Conservation (phyloP, 345 rosid species). For the Eucalyptus regnans region DNA sequence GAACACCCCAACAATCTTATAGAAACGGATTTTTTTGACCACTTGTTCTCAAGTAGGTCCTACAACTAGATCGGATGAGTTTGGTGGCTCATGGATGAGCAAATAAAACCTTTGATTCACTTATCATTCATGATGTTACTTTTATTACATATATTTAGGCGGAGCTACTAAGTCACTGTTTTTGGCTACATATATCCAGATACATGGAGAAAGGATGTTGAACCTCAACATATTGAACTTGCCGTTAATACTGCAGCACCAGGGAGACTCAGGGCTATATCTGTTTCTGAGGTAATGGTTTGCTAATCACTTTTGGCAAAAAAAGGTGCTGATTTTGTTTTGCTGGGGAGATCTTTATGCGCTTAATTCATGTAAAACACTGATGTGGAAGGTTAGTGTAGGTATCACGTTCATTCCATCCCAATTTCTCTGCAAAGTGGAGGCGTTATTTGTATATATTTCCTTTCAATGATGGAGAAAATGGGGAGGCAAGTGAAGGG, state of each 20-base stretch:
- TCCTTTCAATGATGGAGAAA: constrained; percentile 53
- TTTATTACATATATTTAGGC: background rate
- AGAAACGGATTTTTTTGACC: background rate
- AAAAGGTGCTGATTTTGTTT: background rate
- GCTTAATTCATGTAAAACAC: background rate
- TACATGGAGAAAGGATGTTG: constrained; percentile 84
- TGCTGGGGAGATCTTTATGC: background rate
- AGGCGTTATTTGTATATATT: constrained; percentile 82
- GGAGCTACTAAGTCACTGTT: background rate
- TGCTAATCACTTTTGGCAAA: background rate
- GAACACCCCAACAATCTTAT: background rate
- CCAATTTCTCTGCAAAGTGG: constrained; percentile 97
- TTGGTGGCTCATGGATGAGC: background rate
- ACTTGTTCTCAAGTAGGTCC: background rate
- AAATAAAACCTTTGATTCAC: background rate
- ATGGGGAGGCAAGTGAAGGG: constrained; percentile 12
- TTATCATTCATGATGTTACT: background rate
- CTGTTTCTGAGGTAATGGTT: constrained; percentile 54
- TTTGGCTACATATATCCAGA: constrained; percentile 22
- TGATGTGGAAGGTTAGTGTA: constrained; percentile 1
- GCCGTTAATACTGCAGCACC: constrained; percentile 54
- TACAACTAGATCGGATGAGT: background rate
- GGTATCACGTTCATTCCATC: constrained; percentile 87
- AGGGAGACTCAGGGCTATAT: constrained; percentile 56
- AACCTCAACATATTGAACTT: constrained; percentile 43